Percentiles rank a stretch among this genome's conserved stretches.
Evolutionary conservation across 2,329 filamentous ascomycete genomes (phyloP).

Genomic region (Colletotrichum aenigma): DNA sequence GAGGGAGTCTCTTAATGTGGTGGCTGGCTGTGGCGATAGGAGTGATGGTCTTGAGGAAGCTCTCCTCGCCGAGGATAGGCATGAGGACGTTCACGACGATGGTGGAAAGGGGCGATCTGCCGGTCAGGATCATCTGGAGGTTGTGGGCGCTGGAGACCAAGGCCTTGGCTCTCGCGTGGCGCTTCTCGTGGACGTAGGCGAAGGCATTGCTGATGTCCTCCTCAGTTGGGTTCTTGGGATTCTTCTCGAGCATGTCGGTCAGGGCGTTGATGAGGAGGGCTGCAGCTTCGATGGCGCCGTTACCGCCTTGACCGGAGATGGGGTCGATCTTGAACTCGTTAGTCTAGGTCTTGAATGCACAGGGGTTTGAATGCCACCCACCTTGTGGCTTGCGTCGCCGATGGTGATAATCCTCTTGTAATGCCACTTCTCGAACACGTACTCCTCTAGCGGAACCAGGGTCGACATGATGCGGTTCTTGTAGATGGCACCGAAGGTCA

Average conservation of each 20-base stretch:
- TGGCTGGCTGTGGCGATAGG: not conserved
- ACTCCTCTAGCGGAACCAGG: conserved; percentile 31
- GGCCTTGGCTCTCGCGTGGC: not conserved
- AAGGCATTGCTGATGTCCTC: not conserved
- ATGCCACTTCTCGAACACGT: conserved; percentile 41
- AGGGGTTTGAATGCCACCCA: not conserved
- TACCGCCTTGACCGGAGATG: conserved; percentile 27
- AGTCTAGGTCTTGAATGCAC: not conserved
- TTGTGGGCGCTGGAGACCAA: not conserved
- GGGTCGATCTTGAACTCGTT: conserved; percentile 23
- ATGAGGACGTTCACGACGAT: not conserved
- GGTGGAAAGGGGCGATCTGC: not conserved
- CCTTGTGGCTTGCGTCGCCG: conserved; percentile 47
- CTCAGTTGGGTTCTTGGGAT: not conserved
- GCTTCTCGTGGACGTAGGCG: conserved; percentile 1
- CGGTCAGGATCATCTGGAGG: not conserved
- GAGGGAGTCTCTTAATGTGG: not conserved
- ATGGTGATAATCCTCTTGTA: conserved; percentile 41
- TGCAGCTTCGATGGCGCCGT: conserved; percentile 27
- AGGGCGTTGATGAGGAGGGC: conserved; percentile 24
- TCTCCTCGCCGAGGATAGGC: not conserved
- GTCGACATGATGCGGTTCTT: conserved; percentile 29
- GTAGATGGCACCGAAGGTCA: conserved; percentile 34
- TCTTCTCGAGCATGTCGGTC: not conserved
- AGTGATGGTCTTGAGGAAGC: not conserved